phyloP scores from a whole-genome alignment of 2,329 filamentous ascomycete species.

The Colletotrichum navitas region DNA sequence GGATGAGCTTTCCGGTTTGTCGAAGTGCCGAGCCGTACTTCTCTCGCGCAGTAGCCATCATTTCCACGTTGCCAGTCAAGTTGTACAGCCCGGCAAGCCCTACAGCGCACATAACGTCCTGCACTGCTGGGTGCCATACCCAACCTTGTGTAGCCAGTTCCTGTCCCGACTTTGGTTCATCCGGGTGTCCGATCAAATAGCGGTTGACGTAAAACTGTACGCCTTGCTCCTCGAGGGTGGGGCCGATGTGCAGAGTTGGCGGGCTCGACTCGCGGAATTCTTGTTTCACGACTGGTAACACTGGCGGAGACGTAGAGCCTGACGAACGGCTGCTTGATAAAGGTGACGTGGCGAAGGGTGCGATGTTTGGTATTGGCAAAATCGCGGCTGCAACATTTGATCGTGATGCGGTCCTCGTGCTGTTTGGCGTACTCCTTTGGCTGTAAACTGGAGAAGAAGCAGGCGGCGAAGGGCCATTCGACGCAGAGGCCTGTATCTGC shows the following conservation, averaged over 20 bases:
- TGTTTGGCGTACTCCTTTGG: constrained; percentile 31
- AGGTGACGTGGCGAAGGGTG: constrained; percentile 45
- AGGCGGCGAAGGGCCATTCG: constrained; percentile 42
- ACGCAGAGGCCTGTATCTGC: constrained; percentile 3
- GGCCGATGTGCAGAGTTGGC: constrained; percentile 51
- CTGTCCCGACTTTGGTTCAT: constrained; percentile 57
- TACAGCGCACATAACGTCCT: constrained; percentile 67
- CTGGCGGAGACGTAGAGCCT: constrained; percentile 32
- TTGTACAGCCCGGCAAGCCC: constrained; percentile 71
- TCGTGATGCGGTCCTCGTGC: neutral
- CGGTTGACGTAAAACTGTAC: constrained; percentile 65
- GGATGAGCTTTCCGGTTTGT: constrained; percentile 58
- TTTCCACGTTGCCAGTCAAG: constrained; percentile 58
- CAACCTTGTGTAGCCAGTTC: constrained; percentile 54
- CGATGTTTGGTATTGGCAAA: constrained; percentile 3
- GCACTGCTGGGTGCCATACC: constrained; percentile 56
- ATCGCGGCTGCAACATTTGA: neutral
- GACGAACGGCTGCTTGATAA: constrained; percentile 37
- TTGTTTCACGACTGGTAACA: constrained; percentile 31
- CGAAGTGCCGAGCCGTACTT: constrained; percentile 68
- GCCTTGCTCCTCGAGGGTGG: constrained; percentile 60
- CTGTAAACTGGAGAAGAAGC: constrained; percentile 44
- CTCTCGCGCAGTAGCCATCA: constrained; percentile 62
- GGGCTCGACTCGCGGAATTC: constrained; percentile 30
- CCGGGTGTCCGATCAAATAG: constrained; percentile 65